Percentiles rank a stretch among this genome's conserved stretches.
Conservation (phyloP, 2,329 filamentous ascomycete genomes). For the Cercospora sojina region DNA sequence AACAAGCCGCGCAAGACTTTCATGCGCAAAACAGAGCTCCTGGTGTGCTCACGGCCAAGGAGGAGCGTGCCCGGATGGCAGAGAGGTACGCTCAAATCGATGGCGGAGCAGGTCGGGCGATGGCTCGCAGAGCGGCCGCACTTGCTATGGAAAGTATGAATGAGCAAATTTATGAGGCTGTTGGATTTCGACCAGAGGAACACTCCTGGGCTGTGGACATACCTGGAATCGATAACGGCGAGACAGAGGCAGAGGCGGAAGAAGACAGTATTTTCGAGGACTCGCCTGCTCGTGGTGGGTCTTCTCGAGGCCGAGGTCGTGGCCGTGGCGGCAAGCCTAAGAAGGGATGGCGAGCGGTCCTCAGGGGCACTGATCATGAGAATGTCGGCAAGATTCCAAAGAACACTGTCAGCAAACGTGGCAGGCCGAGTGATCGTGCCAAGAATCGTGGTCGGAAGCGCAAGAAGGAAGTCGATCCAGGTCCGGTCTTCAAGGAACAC, state of each 20-base stretch:
- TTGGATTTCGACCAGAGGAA: slow-evolving; percentile 8
- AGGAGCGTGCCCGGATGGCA: background rate
- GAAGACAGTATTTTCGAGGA: slow-evolving; percentile 10
- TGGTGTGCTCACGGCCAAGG: slow-evolving; percentile 6
- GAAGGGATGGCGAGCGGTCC: slow-evolving; percentile 35
- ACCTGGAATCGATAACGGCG: slow-evolving; percentile 8
- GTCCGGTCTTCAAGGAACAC: slow-evolving; percentile 68
- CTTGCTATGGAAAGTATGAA: background rate
- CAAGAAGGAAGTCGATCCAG: slow-evolving; percentile 63
- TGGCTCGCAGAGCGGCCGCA: slow-evolving; percentile 5
- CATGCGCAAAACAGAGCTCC: slow-evolving; percentile 20
- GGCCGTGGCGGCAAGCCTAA: slow-evolving; percentile 28
- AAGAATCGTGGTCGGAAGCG: slow-evolving; percentile 37
- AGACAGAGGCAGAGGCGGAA: slow-evolving; percentile 10
- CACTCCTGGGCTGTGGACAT: slow-evolving; percentile 12
- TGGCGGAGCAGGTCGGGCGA: slow-evolving; percentile 10
- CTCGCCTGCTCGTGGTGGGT: slow-evolving; percentile 3
- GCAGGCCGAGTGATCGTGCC: slow-evolving; percentile 23
- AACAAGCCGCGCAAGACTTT: slow-evolving; percentile 20
- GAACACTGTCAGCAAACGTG: slow-evolving; percentile 12
- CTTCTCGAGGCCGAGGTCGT: slow-evolving; percentile 15
- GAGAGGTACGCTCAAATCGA: slow-evolving; percentile 1
- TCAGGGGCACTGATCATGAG: slow-evolving; percentile 39
- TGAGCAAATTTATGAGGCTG: slow-evolving; percentile 2
- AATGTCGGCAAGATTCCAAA: slow-evolving; percentile 22